A percentile compares a stretch with the other conserved stretches of the same genome.
phyloP scores from a whole-genome alignment of 495 filamentous ascomycete species.

The Hypomontagnella monticulosa region DNA sequence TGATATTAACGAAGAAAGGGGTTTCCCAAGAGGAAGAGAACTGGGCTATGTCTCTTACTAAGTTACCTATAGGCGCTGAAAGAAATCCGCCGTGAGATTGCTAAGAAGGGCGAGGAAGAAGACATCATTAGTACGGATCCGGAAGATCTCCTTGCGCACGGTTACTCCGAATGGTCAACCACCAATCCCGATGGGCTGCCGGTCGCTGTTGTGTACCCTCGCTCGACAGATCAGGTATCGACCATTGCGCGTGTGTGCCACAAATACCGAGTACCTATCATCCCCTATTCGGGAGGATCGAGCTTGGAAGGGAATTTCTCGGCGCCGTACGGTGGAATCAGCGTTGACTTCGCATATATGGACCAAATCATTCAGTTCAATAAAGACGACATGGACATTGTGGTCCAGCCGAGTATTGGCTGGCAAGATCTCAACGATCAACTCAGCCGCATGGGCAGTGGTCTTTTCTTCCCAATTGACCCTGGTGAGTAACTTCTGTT shows the following conservation, averaged over 20 bases:
- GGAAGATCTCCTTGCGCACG: constrained; percentile 81
- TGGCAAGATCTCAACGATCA: constrained; percentile 90
- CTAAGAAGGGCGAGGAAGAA: constrained; percentile 56
- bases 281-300: constrained; percentile 86
- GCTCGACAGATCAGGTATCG: constrained; percentile 81
- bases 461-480: constrained; percentile 91
- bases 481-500: constrained; percentile 65
- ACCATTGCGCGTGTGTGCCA: constrained; percentile 81
- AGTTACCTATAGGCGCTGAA: constrained; percentile 64
- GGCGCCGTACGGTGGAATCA: constrained; percentile 84
- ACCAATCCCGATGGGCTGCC: constrained; percentile 80
- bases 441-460: constrained; percentile 71
- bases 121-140: constrained; percentile 84
- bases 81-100: constrained; percentile 66
- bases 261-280: constrained; percentile 86
- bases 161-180: constrained; percentile 90
- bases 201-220: constrained; percentile 83
- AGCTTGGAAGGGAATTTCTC: constrained; percentile 91
- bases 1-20: neutral
- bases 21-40: neutral
- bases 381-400: constrained; percentile 88
- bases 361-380: constrained; percentile 81
- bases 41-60: constrained; percentile 13
- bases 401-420: constrained; percentile 89
- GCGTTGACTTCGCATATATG: constrained; percentile 90